Evolutionary conservation across 108 stramenopile genomes (phyloP), one percentile per base, ranked within the genome.

Genomic region (Pseudonitzschia pungens): DNA sequence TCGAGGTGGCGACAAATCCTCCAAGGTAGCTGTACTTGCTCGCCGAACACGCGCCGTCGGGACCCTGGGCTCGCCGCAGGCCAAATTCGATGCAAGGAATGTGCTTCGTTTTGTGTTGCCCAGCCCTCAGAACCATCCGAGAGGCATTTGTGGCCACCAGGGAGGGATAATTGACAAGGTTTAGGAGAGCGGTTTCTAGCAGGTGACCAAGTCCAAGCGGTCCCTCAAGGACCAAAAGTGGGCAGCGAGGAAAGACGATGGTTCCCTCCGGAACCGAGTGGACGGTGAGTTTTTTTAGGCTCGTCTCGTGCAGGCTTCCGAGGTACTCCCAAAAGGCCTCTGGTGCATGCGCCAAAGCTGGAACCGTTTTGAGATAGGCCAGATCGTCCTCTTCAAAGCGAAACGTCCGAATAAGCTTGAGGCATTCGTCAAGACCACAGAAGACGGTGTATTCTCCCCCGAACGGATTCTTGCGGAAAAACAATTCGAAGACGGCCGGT

Each of bases 401-500:
- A 72, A 97, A 99, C 59, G 85, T 72, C 18, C 77, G 42, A 0
- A 97, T 36, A 73, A 82, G 77, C 52, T 84, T 85, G 29, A 97
- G 65, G 36, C 84, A 84, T 77, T 99, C 97, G 27, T 98, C 97
- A 0, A 96, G 67, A 28, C 99, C 99, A 62, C 91, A 96, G 70
- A 99, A 97, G 20, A 99, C 83, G 20, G 97, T 96, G 52, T 69
- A 69, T 36, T 91, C 86, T 3, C 98, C 98, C 31, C 87, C 71
- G 71, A 99, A 99, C 0, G 98, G 98, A 76, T 92, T 96, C 79
- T 98, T 99, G 27, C 99, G 93, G 81, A 98, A 99, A 86, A 98
- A 99, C 0, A 99, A 70, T 60, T 97, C 96, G 73, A 97, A 97
- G 71, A 91, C 86, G 1, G 92, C 84, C 0, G 40, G 63, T 29